Base-by-base conservation (phyloP, 2,329 filamentous ascomycete genomes). In the Fusarium abutilonis region DNA sequence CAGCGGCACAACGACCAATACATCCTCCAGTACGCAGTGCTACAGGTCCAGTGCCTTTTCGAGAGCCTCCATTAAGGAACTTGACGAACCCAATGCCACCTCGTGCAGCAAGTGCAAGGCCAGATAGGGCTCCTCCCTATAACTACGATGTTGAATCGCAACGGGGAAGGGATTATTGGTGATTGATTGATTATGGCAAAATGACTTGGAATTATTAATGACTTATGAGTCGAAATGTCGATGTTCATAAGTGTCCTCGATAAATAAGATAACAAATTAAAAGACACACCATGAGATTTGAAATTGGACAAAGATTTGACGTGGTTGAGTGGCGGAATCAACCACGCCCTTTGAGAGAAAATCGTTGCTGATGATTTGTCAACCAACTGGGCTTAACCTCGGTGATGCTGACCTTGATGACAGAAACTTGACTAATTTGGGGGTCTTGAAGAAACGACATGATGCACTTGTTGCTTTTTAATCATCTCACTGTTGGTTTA, bases 31-130 rank as follows among this genome's bases (percentile, higher is more conserved):
- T 67, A 49, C 75, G 80, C 31, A 82, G 78, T 51, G 73, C 74
- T 26, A 81, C 80, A 13, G 75, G 75, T 1, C 75, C 76, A 4
- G 63, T 76, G 13, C 70, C 74, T 23, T 67, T 70, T 9, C 65
- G 74, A 23, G 75, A 75, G 34, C 67, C 76, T 26, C 78, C 78
- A 1, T 76, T 76, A 60, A 75, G 81, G 46, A 82, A 78, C 52
- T 76, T 82, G 76, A 82, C 80, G 19, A 78, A 76, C 4, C 78
- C 79, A 4, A 66, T 77, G 50, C 74, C 75, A 13, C 65, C 69
- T 26, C 69, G 73, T 40, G 69, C 67, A 35, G 64, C 59, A 39
- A 58, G 47, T 29, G 57, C 61, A 13, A 61, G 56, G 9, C 66
- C 68, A 21, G 66, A 64, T 28, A 64, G 70, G 35, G 66, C 63